Percentiles rank a stretch among this genome's conserved stretches.
Conservation (phyloP, 225 moss, liverwort and hornwort genomes). For the Lunularia cruciata region DNA sequence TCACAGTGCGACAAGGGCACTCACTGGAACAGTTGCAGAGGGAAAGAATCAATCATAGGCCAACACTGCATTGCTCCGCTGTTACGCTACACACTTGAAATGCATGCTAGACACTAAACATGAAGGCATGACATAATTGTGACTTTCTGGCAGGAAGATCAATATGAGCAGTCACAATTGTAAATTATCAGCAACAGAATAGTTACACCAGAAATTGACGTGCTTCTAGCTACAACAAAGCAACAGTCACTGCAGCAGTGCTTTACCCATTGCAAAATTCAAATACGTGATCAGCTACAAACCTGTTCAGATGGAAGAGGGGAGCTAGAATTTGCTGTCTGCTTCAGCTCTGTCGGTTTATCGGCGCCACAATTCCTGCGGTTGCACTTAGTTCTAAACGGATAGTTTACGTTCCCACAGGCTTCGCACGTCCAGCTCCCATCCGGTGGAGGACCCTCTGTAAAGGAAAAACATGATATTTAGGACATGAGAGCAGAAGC, state of each 20-base stretch:
- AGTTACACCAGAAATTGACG: conserved; percentile 11
- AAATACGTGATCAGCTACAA: conserved; percentile 54
- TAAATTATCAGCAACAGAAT: conserved; percentile 2
- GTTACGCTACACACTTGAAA: conserved; percentile 35
- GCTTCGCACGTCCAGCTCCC: conserved; percentile 99
- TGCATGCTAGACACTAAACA: conserved; percentile 36
- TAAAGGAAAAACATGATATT: conserved; percentile 3
- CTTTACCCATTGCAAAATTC: conserved; percentile 42
- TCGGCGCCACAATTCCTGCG: conserved; percentile 99
- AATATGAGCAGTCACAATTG: conserved; percentile 18
- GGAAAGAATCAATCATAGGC: conserved; percentile 92
- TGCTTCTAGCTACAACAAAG: background rate
- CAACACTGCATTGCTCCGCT: conserved; percentile 53
- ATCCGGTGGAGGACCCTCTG: conserved; percentile 99
- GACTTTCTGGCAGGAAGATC: conserved; percentile 10
- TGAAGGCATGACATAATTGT: conserved; percentile 24
- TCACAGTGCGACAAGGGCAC: conserved; percentile 99
- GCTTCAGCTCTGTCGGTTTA: conserved; percentile 90
- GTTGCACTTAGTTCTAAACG: conserved; percentile 98
- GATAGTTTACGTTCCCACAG: conserved; percentile 98
- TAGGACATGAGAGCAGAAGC: background rate
- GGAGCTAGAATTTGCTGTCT: conserved; percentile 67
- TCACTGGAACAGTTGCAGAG: conserved; percentile 99
- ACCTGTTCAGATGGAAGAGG: conserved; percentile 95
- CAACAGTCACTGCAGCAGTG: conserved; percentile 1